Percentiles rank a stretch among this genome's conserved stretches.
Evolutionary conservation across 768 basidiomycete genomes (phyloP).

Genomic region (Termitomyces sp.): DNA sequence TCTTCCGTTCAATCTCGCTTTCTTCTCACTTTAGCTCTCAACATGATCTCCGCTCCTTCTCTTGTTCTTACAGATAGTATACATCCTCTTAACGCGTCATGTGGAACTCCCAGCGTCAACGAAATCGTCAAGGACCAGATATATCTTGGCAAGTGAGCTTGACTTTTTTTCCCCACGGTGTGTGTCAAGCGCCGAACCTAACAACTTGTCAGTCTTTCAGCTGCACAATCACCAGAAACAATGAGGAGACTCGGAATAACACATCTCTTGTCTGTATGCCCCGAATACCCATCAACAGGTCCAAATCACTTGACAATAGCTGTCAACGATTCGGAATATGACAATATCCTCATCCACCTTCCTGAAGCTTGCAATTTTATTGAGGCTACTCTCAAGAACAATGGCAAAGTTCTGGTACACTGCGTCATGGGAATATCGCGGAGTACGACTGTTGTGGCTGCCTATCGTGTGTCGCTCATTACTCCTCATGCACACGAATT

Average conservation of each 20-base stretch:
- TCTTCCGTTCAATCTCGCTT: background rate
- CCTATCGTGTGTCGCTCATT: constrained; percentile 39
- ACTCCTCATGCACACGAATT: background rate
- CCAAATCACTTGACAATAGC: constrained; percentile 33
- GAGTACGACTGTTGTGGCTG: constrained; percentile 55
- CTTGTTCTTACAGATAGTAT: background rate
- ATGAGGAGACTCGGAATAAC: constrained; percentile 35
- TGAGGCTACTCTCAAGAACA: constrained; percentile 42
- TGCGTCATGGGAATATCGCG: constrained; percentile 72
- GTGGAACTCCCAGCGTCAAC: constrained; percentile 20
- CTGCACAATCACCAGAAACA: constrained; percentile 26
- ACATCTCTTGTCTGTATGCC: constrained; percentile 53
- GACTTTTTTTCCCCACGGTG: background rate
- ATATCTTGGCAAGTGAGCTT: constrained; percentile 37
- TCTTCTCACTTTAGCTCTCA: background rate
- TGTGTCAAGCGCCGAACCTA: background rate
- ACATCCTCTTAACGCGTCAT: constrained; percentile 5
- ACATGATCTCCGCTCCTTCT: background rate
- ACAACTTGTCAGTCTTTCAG: constrained; percentile 26
- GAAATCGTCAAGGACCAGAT: constrained; percentile 33
- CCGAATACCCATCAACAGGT: constrained; percentile 41
- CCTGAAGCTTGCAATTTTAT: constrained; percentile 58
- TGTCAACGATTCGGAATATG: constrained; percentile 41
- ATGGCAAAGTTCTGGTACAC: constrained; percentile 62
- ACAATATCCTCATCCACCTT: constrained; percentile 58